phyloP scores from a whole-genome alignment of 2,329 filamentous ascomycete species.

The Fusarium nygamai region DNA sequence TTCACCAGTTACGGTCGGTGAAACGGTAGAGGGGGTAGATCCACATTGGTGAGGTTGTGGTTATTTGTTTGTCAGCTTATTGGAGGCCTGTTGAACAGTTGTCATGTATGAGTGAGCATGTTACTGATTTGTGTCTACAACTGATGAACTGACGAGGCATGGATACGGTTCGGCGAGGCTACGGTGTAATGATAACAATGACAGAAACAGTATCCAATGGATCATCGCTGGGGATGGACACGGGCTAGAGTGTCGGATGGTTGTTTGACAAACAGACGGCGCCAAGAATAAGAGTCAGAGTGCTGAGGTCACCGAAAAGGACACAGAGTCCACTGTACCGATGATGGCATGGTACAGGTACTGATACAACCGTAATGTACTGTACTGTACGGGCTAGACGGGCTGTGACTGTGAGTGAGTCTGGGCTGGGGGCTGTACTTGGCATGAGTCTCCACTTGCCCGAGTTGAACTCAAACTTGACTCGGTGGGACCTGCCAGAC shows the following conservation, averaged over 20 bases:
- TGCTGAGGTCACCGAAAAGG: slow-evolving; percentile 22
- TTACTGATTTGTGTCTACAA: background rate
- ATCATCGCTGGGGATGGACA: background rate
- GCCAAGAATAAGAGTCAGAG: slow-evolving; percentile 12
- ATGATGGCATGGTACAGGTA: slow-evolving; percentile 29
- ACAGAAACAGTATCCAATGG: background rate
- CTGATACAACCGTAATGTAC: background rate
- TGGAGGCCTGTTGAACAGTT: background rate
- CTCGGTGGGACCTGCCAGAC: background rate
- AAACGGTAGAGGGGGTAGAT: slow-evolving; percentile 21
- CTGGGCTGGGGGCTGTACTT: background rate
- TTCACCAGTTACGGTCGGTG: slow-evolving; percentile 16
- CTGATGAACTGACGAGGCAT: background rate
- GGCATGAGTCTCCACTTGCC: slow-evolving; percentile 17
- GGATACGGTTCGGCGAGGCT: background rate
- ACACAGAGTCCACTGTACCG: background rate
- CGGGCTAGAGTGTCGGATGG: background rate
- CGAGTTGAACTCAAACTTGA: slow-evolving; percentile 5
- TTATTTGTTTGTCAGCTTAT: background rate
- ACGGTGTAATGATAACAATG: background rate
- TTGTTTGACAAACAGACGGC: background rate
- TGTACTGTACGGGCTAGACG: background rate
- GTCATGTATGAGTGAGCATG: slow-evolving; percentile 6
- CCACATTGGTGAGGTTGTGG: background rate
- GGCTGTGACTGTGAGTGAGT: background rate